Base-by-base conservation (phyloP, 768 basidiomycete species). In the Trametes cinnabarina region DNA sequence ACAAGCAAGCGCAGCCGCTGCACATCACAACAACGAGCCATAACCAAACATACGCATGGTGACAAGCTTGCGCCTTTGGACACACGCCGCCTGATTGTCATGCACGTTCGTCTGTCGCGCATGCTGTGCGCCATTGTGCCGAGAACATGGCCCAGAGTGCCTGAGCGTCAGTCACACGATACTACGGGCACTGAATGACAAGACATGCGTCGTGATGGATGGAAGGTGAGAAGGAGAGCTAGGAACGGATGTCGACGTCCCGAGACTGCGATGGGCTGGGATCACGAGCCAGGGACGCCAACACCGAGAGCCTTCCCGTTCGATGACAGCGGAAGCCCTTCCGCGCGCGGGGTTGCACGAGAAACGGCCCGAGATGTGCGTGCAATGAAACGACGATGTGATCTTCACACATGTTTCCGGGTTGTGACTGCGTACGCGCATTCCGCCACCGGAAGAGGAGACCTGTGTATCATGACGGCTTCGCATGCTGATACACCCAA, bases 71-170 rank as follows among this genome's bases (percentile, higher is more conserved):
- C n/a, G n/a, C n/a, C n/a, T n/a, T n/a, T n/a, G n/a, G n/a, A n/a
- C 11, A 15, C 34, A 20, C 32, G 8, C 14, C n/a, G 46, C 30
- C 19, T 30, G 32, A n/a, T n/a, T n/a, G n/a, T n/a, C 51, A 50
- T 34, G 58, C 59, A 60, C 59, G 59, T 60, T 60, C 59, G 59
- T 60, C 59, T 60, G 59, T 55, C 59, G 25, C 22, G 25, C 25
- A 20, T 26, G 30, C 30, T 6, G 12, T 32, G 30, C 44, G 26
- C 44, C 44, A 17, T 17, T 26, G 44, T 46, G 44, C 23, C 44
- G 44, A 46, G 14, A 25, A 11, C 44, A 46, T 46, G 25, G 19
- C 23, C 44, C 12, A 20, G 19, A 5, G 37, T 39, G 37, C 37
- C 37, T 39, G 44, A 46, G 44, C 14, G 23, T 23, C 3, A 26